Evolutionary conservation across 768 basidiomycete species (phyloP).

Genomic region (Lentinula boryana): DNA sequence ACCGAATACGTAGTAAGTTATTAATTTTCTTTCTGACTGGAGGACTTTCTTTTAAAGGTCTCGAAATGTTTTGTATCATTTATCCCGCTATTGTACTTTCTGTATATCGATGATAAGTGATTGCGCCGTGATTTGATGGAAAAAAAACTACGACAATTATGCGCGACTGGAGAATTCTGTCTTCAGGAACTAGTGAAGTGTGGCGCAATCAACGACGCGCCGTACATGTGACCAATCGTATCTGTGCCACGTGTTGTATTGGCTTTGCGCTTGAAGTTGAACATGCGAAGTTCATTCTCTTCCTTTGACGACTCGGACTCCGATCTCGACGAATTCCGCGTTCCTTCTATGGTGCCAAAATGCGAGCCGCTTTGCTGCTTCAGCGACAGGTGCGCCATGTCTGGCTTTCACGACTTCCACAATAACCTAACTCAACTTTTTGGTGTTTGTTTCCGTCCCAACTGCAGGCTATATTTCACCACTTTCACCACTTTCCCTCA

Average conservation of each 20-base stretch:
- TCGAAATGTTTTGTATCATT: no score
- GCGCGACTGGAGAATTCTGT: not conserved
- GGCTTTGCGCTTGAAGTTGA: not conserved
- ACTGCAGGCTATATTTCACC: slow-evolving; percentile 75
- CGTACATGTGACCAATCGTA: not conserved
- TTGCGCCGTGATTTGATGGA: no score
- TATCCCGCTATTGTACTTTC: no score
- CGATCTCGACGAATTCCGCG: slow-evolving; percentile 13
- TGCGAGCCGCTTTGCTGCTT: slow-evolving; percentile 81
- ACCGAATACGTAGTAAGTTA: not conserved
- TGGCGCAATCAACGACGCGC: not conserved
- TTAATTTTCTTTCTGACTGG: not conserved
- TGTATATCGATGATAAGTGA: no score
- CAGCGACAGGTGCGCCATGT: slow-evolving; percentile 56
- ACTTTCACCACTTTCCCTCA: slow-evolving; percentile 88
- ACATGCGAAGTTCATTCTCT: slow-evolving; percentile 8
- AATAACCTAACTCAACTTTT: slow-evolving; percentile 10
- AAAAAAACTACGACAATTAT: not conserved
- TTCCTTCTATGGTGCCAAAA: slow-evolving; percentile 33
- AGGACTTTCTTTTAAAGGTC: not conserved
- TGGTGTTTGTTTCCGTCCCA: slow-evolving; percentile 5
- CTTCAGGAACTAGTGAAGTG: not conserved
- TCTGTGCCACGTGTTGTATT: not conserved
- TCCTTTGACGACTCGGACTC: slow-evolving; percentile 12
- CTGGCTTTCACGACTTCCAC: slow-evolving; percentile 4